Conservation (phyloP, 2,329 filamentous ascomycete species). For the Exophiala dermatitidis region DNA sequence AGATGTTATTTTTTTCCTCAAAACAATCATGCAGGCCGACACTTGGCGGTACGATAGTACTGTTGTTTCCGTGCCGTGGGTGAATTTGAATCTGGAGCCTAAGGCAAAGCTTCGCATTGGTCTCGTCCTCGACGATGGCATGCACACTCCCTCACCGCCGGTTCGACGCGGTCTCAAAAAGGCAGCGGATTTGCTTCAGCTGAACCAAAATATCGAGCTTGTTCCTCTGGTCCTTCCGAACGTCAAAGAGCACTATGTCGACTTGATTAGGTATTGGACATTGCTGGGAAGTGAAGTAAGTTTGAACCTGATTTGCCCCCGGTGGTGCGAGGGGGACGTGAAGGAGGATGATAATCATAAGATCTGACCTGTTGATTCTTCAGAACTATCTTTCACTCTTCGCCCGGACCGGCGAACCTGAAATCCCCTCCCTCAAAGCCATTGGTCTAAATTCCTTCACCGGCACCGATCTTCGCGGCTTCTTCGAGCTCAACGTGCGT, state of each 20-base stretch:
- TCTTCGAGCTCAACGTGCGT: slow-evolving; percentile 15
- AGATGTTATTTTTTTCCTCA: slow-evolving; percentile 26
- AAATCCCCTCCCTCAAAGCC: slow-evolving; percentile 9
- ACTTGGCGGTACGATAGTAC: slow-evolving; percentile 39
- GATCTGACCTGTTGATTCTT: not conserved
- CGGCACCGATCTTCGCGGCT: slow-evolving; percentile 9
- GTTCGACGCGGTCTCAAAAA: slow-evolving; percentile 36
- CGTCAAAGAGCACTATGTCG: slow-evolving; percentile 6
- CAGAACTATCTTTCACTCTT: slow-evolving; percentile 14
- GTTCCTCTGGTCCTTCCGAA: slow-evolving; percentile 34
- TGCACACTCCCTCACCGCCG: slow-evolving; percentile 34
- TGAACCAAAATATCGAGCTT: slow-evolving; percentile 44
- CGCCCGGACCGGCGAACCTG: slow-evolving; percentile 12
- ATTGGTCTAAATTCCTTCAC: slow-evolving; percentile 4
- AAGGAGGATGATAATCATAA: too few relatives aligned
- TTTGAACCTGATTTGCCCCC: not conserved
- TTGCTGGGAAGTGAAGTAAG: slow-evolving; percentile 13
- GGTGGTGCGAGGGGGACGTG: too few relatives aligned
- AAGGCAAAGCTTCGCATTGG: slow-evolving; percentile 32
- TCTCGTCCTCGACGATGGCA: slow-evolving; percentile 35
- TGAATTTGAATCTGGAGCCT: slow-evolving; percentile 7
- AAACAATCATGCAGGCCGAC: slow-evolving; percentile 37
- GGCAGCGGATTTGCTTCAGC: slow-evolving; percentile 31
- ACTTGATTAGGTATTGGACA: slow-evolving; percentile 11
- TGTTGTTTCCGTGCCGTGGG: slow-evolving; percentile 48